Base-by-base conservation (phyloP, 2,329 filamentous ascomycete species). In the Emmonsiellopsis sp. region DNA sequence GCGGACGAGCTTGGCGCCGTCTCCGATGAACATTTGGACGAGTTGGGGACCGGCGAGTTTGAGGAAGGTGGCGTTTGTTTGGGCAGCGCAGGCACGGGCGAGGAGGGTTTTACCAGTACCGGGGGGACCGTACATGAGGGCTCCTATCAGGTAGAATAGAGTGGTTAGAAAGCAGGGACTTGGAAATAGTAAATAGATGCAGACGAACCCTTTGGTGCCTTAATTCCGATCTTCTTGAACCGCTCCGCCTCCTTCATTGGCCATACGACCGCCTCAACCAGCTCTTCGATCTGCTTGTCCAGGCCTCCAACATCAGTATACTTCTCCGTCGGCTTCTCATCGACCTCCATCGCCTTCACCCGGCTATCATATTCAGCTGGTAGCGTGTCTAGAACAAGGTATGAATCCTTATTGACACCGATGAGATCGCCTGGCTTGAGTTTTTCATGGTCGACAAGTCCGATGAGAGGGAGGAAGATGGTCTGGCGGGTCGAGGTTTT, bases 161-260 rank as follows among this genome's bases (percentile, higher is more conserved):
- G 34, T 17, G 63, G 53, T 47, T 53, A 59, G 57, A 46, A 31
- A 46, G 36, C 52, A 49, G 53, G 5, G 36, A 50, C 42, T 42
- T 14, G 21, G 42, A 14, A 6, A 33, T 6, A 8, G 17, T 58
- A 56, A 52, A 53, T 31, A 45, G 56, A n/a, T 60, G 36, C 34
- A 49, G 53, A 63, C 74, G 57, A 82, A 96, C 93, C 93, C 76
- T 98, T 98, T 11, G 93, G 93, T 42, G 93, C 92, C 77, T 98
- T 98, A 79, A 98, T 98, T 62, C 93, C 93, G 65, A 98, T 96
- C 81, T 96, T 97, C 81, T 96, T 97, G 78, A 98, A 98, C 17
- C 92, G 83, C 63, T 98, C 94, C 1, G 93, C 91, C 75, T 98
- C 92, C 81, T 97, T 97, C 93, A 98, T 98, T 2, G 93, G 93